A percentile compares a stretch with the other conserved stretches of the same genome.
These are phyloP conservation scores for Stachybotrys chlorohalonatus DNA, from an alignment of 2,329 filamentous ascomycete species.

Conservation along the genomic window DNA sequence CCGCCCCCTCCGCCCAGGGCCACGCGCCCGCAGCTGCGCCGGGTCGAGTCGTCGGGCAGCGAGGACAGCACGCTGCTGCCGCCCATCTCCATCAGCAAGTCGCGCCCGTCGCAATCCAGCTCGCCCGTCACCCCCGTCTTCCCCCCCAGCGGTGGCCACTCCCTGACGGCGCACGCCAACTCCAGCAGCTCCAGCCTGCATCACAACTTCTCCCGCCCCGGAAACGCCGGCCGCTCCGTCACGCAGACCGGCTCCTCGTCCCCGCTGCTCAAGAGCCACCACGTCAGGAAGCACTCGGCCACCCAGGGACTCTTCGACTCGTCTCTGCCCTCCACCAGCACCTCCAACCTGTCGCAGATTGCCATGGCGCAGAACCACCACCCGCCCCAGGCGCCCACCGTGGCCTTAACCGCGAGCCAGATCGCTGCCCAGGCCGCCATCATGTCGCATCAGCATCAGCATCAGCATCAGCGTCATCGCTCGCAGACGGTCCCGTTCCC, in stretches of 20 bases:
- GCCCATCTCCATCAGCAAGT: constrained; percentile 36
- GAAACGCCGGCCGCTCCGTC: constrained; percentile 12
- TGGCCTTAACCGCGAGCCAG: constrained; percentile 55
- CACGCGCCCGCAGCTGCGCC: constrained; percentile 23
- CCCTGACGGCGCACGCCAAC: constrained; percentile 38
- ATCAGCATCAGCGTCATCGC: constrained; percentile 53
- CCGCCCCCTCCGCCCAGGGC: constrained; percentile 14
- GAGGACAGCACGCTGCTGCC: constrained; percentile 15
- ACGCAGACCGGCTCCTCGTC: constrained; percentile 18
- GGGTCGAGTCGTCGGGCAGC: constrained; percentile 19
- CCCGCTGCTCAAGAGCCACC: constrained; percentile 23
- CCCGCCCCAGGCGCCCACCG: constrained; percentile 24
- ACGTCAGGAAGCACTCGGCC: constrained; percentile 60
- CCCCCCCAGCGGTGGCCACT: constrained; percentile 13
- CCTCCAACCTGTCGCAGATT: constrained; percentile 44
- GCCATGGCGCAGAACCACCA: constrained; percentile 30
- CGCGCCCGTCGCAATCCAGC: constrained; percentile 26
- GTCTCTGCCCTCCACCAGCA: constrained; percentile 53
- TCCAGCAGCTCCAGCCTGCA: constrained; percentile 35
- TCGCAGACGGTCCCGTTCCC: constrained; percentile 64
- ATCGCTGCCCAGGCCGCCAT: constrained; percentile 73
- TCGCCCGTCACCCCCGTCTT: constrained; percentile 37
- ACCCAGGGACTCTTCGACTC: constrained; percentile 72
- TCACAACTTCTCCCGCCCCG: constrained; percentile 52
- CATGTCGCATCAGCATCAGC: constrained; percentile 50